Conservation (phyloP, 1,284 basidiomycete species). For the Violaceomyces palustris region DNA sequence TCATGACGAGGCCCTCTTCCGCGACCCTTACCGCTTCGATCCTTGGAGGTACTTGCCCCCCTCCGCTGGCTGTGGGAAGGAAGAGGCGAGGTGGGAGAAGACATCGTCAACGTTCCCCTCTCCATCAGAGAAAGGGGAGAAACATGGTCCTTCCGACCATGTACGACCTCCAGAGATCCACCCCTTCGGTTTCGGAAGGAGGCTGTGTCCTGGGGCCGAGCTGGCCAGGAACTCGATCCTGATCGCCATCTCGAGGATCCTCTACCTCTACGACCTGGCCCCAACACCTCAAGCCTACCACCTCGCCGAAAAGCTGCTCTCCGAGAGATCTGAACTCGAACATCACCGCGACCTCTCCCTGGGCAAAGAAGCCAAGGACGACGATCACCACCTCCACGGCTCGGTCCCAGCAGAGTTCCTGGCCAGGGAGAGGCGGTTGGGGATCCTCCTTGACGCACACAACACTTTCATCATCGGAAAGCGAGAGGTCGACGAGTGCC, state of each 20-base stretch:
- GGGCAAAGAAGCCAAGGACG: too few relatives aligned
- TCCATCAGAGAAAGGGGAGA: neutral
- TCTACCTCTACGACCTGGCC: too few relatives aligned
- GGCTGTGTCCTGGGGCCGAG: neutral
- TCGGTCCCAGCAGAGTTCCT: too few relatives aligned
- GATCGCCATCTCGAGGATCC: neutral
- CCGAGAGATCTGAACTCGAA: too few relatives aligned
- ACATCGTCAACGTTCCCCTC: neutral
- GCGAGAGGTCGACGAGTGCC: too few relatives aligned
- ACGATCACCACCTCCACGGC: too few relatives aligned
- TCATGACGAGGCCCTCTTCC: neutral
- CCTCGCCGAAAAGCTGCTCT: neutral
- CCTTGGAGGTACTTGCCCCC: neutral
- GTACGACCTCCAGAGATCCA: neutral
- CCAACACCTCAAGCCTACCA: neutral
- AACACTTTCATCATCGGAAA: too few relatives aligned
- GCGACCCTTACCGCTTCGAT: neutral
- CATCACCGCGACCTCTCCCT: too few relatives aligned
- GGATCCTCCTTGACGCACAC: too few relatives aligned
- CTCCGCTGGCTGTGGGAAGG: neutral
- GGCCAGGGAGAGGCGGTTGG: too few relatives aligned
- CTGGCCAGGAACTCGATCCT: neutral
- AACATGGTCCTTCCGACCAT: too few relatives aligned
- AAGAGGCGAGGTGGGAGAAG: too few relatives aligned
- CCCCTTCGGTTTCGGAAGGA: conserved; percentile 1